Conservation (phyloP, 208 protist genomes). For the Entamoeba moshkovskii region DNA sequence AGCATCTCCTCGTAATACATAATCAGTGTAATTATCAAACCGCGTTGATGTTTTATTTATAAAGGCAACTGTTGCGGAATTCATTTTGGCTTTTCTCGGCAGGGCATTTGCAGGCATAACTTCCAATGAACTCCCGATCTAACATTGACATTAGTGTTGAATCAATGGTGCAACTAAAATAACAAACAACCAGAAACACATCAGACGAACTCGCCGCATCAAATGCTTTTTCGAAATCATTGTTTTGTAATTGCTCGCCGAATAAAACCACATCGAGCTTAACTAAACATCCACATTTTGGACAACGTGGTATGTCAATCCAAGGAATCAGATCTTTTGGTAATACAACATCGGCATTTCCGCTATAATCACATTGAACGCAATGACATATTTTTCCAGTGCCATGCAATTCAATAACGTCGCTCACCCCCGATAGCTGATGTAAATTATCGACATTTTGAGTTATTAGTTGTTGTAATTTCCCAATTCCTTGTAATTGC, state of each 20-base stretch:
- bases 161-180: too few relatives aligned
- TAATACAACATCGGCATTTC: neutral
- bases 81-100: neutral
- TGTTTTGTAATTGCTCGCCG: neutral
- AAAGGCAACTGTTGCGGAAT: neutral
- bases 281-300: neutral
- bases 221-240: neutral
- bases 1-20: neutral
- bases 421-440: neutral
- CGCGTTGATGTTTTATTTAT: neutral
- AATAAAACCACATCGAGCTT: neutral
- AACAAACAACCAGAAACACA: neutral
- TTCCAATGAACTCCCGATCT: neutral
- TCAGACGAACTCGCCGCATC: neutral
- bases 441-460: neutral
- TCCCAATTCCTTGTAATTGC: neutral
- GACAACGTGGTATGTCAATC: neutral
- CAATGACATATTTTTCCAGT: neutral
- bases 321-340: neutral
- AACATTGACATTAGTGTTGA: too few relatives aligned
- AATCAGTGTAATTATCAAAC: neutral
- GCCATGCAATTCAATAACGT: neutral
- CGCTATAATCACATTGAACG: neutral
- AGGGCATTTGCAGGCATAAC: neutral
- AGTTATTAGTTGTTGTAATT: neutral